Evolutionary conservation across 2,329 filamentous ascomycete species (phyloP).

Genomic region (Aspergillus proliferans): DNA sequence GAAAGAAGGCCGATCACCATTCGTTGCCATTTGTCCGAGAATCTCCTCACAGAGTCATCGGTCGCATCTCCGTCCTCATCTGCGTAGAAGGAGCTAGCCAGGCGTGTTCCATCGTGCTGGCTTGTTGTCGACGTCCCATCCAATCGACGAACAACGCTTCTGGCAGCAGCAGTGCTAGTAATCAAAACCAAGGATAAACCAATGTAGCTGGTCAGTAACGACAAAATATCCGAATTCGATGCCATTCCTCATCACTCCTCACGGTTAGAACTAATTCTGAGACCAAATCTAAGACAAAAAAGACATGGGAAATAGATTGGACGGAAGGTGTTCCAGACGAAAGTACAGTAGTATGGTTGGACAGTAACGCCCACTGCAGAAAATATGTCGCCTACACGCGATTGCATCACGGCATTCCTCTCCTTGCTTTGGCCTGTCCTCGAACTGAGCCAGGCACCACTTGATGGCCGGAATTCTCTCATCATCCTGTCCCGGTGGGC

Average conservation of each 20-base stretch:
- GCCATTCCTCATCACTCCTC: conserved; percentile 16
- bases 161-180: conserved; percentile 20
- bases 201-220: conserved; percentile 16
- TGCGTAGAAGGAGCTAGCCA: conserved; percentile 48
- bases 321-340: too few relatives aligned
- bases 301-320: too few relatives aligned
- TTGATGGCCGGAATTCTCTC: too few relatives aligned
- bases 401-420: too few relatives aligned
- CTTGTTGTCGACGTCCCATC: conserved; percentile 5
- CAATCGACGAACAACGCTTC: conserved; percentile 15
- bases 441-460: too few relatives aligned
- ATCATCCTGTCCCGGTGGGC: too few relatives aligned
- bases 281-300: too few relatives aligned
- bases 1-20: conserved; percentile 50
- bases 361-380: too few relatives aligned
- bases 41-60: conserved; percentile 55
- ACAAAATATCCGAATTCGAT: conserved; percentile 12
- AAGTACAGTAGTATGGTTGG: too few relatives aligned
- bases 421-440: too few relatives aligned
- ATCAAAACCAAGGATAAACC: conserved; percentile 19
- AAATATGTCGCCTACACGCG: too few relatives aligned
- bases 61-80: conserved; percentile 66
- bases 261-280: too few relatives aligned
- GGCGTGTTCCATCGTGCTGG: conserved; percentile 13
- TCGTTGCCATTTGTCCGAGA: conserved; percentile 57